Base-by-base conservation (phyloP, 1,139 yeast genomes). In the Yamadazyma kanchanaburiensis region DNA sequence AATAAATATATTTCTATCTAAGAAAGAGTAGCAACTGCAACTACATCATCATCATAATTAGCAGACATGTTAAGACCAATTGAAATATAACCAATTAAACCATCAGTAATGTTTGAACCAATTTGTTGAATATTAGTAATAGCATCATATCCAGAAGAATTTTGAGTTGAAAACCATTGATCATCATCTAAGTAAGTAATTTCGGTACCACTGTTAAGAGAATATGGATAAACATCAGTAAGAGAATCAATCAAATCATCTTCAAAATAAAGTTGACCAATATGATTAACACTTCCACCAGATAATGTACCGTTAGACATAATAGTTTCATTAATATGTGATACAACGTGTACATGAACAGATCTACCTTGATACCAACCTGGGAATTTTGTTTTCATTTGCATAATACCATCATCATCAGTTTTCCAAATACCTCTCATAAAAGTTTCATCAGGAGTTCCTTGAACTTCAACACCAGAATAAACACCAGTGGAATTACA, bases 351-450 rank as follows among this genome's bases (percentile, higher is more conserved):
- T 15, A 30, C 18, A 12, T 28, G 32, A 12, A 17, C 22, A 8
- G 32, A n/a, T 12, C 32, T 15, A 12, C 32, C 32, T 12, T 12
- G n/a, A 21, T 28, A 28, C 32, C 32, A 28, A 12, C 32, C 32
- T 4, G 32, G 32, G 25, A 28, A 24, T 5, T 13, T 28, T 2
- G 28, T 24, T 12, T 24, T 28, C 28, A 28, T 24, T 21, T 28
- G 32, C 27, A 28, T 21, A 15, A 28, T 14, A 5, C 26, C 26
- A 12, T 24, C 26, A n/a, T 24, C 26, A 12, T 27, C 30, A 22
- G 26, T 27, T 12, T 19, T 19, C 5, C 5, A 23, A 12, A 27
- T 11, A 17, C 30, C 30, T 27, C 30, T 27, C 24, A 27, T 22
- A 12, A 17, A 27, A 6, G 26, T 27, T 13, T 12, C 8, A 9